Evolutionary conservation across 768 basidiomycete species (phyloP).

Genomic region (Suillus placidus): DNA sequence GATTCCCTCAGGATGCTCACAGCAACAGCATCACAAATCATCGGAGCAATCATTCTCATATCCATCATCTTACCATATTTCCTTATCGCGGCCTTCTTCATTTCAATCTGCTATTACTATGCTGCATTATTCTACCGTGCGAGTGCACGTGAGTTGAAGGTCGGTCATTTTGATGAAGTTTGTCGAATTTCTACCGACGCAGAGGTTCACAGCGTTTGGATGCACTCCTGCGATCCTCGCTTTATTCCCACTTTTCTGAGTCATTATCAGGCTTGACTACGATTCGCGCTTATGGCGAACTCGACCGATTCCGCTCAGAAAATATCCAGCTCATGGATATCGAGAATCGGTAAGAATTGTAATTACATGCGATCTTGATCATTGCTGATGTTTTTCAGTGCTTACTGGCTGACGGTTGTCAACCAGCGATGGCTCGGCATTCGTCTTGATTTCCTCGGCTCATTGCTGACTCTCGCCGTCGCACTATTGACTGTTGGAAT

Average conservation of each 20-base stretch:
- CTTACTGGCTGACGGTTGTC: constrained; percentile 84
- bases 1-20: constrained; percentile 78
- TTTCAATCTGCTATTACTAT: constrained; percentile 64
- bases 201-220: constrained; percentile 43
- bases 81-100: constrained; percentile 68
- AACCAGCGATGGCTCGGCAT: constrained; percentile 92
- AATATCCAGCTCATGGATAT: constrained; percentile 78
- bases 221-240: constrained; percentile 47
- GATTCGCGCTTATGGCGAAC: constrained; percentile 86
- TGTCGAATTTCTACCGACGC: background rate
- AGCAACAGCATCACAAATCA: constrained; percentile 60
- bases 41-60: constrained; percentile 80
- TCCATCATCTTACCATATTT: constrained; percentile 83
- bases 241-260: constrained; percentile 47
- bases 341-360: constrained; percentile 66
- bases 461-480: constrained; percentile 72
- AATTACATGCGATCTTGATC: constrained; percentile 24
- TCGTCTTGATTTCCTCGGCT: constrained; percentile 84
- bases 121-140: constrained; percentile 82
- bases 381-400: constrained; percentile 39
- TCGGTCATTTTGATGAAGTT: constrained; percentile 24
- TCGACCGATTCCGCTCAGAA: constrained; percentile 71
- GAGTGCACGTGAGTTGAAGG: constrained; percentile 87
- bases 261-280: constrained; percentile 84
- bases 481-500: constrained; percentile 77